Evolutionary conservation across 129 eudicot genomes (phyloP).

Genomic region (Chrysanthemum makinoi): DNA sequence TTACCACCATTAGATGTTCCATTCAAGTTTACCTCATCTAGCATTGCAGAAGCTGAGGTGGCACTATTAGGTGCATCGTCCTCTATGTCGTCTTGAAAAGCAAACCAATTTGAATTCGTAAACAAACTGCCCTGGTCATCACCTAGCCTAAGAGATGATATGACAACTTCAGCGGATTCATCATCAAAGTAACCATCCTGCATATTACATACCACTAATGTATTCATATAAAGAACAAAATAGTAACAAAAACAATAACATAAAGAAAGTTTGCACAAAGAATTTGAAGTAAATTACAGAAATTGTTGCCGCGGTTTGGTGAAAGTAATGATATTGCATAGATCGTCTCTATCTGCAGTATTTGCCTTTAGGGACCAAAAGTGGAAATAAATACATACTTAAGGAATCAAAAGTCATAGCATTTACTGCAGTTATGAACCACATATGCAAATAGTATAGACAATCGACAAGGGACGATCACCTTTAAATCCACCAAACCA

Average conservation of each 20-base stretch:
- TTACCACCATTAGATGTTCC: conserved; percentile 48
- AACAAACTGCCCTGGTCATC: conserved; percentile 93
- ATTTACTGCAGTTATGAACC: too few species aligned
- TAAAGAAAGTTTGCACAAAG: background rate
- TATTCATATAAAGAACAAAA: background rate
- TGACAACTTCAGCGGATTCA: conserved; percentile 91
- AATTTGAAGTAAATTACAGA: background rate
- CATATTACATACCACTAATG: conserved; percentile 23
- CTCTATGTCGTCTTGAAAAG: conserved; percentile 62
- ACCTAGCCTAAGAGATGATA: conserved; percentile 83
- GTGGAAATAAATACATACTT: too few species aligned
- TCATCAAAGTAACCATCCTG: conserved; percentile 89
- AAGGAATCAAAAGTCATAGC: too few species aligned
- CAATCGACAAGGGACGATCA: too few species aligned
- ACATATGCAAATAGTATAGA: too few species aligned
- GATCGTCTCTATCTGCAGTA: too few species aligned
- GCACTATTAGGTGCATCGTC: conserved; percentile 21
- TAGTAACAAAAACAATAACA: background rate
- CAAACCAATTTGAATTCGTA: conserved; percentile 96
- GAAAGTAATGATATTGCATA: too few species aligned
- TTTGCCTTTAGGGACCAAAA: too few species aligned
- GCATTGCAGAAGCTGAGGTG: conserved; percentile 44
- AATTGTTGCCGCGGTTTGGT: too few species aligned
- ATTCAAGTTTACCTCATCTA: conserved; percentile 59
- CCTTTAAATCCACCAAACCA: too few species aligned